These are phyloP conservation scores for Venturia carpophila DNA, from an alignment of 2,329 filamentous ascomycete species.

Conservation along the genomic window DNA sequence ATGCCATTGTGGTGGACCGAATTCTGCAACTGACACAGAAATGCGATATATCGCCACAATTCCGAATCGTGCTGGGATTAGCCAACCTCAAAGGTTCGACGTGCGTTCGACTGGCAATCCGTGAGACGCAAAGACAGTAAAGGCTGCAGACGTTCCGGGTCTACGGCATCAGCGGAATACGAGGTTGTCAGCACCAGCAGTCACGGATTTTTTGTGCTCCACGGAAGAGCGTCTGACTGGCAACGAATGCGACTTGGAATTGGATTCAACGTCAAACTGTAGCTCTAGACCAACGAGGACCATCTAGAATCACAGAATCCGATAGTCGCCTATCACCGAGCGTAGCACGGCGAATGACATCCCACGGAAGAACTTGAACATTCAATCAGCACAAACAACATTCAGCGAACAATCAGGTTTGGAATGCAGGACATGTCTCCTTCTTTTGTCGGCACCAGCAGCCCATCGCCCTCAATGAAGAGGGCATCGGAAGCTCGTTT, in stretches of 20 bases:
- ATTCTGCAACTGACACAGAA: neutral
- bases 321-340: neutral
- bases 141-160: neutral
- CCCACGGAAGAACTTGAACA: too few species aligned
- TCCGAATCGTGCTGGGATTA: neutral
- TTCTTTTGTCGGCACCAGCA: conserved; percentile 60
- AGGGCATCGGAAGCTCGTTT: conserved; percentile 63
- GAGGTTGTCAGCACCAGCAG: neutral
- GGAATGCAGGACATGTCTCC: conserved; percentile 44
- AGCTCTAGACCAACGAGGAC: neutral
- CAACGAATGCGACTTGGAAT: neutral
- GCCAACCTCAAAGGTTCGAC: neutral
- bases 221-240: neutral
- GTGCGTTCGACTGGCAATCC: neutral
- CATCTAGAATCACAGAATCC: neutral
- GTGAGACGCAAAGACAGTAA: neutral
- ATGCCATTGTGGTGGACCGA: neutral
- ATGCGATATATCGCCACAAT: neutral
- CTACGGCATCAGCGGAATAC: neutral
- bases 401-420: too few species aligned
- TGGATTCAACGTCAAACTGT: neutral
- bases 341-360: neutral
- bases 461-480: conserved; percentile 64
- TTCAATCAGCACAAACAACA: neutral
- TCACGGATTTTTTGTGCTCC: neutral